phyloP scores from a whole-genome alignment of 2,329 filamentous ascomycete genomes.

The Magnaporthiopsis poae region DNA sequence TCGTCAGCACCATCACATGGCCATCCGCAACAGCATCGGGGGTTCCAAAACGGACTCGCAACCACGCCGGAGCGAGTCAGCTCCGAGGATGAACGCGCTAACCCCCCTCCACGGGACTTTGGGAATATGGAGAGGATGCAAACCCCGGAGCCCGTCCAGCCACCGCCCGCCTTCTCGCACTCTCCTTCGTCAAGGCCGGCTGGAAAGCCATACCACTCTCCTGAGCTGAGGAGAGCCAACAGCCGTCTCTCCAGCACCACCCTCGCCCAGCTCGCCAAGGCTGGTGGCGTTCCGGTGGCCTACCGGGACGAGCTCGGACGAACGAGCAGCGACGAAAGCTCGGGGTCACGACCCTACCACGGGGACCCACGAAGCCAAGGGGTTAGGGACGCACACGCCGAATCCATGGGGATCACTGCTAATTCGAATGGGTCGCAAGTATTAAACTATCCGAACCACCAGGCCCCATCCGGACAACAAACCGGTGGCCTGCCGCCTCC shows the following conservation, averaged over 20 bases:
- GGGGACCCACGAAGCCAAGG: slow-evolving; percentile 32
- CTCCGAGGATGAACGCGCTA: slow-evolving; percentile 45
- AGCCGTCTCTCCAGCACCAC: slow-evolving; percentile 76
- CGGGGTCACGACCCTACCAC: slow-evolving; percentile 14
- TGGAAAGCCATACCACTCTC: slow-evolving; percentile 61
- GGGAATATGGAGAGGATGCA: slow-evolving; percentile 45
- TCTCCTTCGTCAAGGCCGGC: slow-evolving; percentile 59
- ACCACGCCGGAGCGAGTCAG: slow-evolving; percentile 43
- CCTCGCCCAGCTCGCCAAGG: slow-evolving; percentile 67
- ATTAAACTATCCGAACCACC: slow-evolving; percentile 30
- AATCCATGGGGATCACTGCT: slow-evolving; percentile 42
- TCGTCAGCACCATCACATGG: slow-evolving; percentile 15
- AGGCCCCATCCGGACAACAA: slow-evolving; percentile 18
- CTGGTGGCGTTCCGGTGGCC: slow-evolving; percentile 40
- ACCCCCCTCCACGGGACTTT: slow-evolving; percentile 36
- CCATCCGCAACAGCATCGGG: slow-evolving; percentile 25
- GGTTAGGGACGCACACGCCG: slow-evolving; percentile 36
- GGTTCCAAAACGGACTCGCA: slow-evolving; percentile 34
- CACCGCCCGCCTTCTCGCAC: slow-evolving; percentile 72
- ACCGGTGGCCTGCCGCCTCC: background rate
- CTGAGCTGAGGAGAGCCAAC: slow-evolving; percentile 70
- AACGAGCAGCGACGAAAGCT: slow-evolving; percentile 22
- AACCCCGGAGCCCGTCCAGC: slow-evolving; percentile 65
- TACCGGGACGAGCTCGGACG: slow-evolving; percentile 22
- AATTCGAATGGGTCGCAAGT: slow-evolving; percentile 44